These are phyloP conservation scores for Epithele typhae DNA, from an alignment of 768 basidiomycete genomes.

Conservation along the genomic window DNA sequence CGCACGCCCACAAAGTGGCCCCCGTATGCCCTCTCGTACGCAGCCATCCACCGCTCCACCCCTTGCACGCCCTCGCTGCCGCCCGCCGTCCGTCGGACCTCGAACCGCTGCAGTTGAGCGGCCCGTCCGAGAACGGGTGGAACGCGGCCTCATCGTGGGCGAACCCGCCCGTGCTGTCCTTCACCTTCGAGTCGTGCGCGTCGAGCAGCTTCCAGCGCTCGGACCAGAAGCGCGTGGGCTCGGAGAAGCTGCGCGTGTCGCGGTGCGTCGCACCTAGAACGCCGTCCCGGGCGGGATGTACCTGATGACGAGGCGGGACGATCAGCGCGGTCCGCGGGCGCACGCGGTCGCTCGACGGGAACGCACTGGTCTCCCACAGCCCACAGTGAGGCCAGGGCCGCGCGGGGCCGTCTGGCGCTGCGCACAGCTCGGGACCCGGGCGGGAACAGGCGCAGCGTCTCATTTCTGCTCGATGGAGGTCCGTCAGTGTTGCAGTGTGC, in stretches of 20 bases:
- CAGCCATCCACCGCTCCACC: constrained; percentile 18
- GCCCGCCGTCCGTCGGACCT: constrained; percentile 24
- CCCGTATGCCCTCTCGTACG: constrained; percentile 24
- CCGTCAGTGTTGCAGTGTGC: too few relatives aligned
- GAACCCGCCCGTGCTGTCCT: too few relatives aligned
- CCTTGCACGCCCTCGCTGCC: neutral
- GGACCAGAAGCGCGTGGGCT: constrained; percentile 35
- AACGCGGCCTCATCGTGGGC: constrained; percentile 28
- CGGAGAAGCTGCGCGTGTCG: constrained; percentile 40
- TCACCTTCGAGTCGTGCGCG: neutral
- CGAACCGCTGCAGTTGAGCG: constrained; percentile 39
- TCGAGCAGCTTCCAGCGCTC: constrained; percentile 37
- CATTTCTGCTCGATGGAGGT: neutral
- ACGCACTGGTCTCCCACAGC: neutral
- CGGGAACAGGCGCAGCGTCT: constrained; percentile 32
- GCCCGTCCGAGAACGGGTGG: constrained; percentile 42
- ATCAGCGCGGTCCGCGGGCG: too few relatives aligned
- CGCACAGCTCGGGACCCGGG: constrained; percentile 32
- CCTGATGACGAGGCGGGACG: neutral
- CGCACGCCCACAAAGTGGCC: constrained; percentile 25
- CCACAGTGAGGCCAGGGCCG: neutral
- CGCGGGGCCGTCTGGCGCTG: constrained; percentile 22
- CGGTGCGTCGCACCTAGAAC: constrained; percentile 28
- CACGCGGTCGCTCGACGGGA: neutral
- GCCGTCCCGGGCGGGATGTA: neutral